Percentiles rank a stretch among this genome's conserved stretches.
phyloP scores from a whole-genome alignment of 164 flowering plant species.

The Piper longum region DNA sequence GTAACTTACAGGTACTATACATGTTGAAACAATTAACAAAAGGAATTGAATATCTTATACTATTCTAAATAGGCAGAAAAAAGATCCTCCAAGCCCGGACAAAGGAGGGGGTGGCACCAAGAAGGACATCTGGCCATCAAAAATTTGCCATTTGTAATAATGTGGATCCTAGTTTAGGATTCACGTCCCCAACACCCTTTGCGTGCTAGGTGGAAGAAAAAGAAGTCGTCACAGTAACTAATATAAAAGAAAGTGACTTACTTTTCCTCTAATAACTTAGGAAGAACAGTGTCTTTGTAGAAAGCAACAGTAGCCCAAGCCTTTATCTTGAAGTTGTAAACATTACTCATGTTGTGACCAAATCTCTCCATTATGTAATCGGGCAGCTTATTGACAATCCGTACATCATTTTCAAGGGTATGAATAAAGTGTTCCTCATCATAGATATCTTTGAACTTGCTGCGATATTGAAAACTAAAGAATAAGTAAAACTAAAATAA shows the following conservation, averaged over 20 bases:
- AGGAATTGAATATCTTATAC: no score
- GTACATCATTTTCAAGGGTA: constrained; percentile 53
- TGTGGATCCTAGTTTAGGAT: no score
- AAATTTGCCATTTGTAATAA: no score
- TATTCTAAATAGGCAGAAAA: no score
- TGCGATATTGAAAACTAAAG: constrained; percentile 14
- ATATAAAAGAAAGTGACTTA: constrained; percentile 19
- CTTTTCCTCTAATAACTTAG: constrained; percentile 79
- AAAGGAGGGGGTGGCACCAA: no score
- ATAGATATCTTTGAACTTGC: constrained; percentile 79
- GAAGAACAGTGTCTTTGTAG: constrained; percentile 69
- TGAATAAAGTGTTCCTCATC: constrained; percentile 64
- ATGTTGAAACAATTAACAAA: no score
- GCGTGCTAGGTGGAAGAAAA: background rate
- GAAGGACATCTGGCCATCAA: no score
- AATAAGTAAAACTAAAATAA: background rate
- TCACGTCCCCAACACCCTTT: no score
- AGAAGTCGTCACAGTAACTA: background rate
- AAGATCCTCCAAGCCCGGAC: no score
- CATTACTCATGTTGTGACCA: constrained; percentile 70
- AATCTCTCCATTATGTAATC: constrained; percentile 69
- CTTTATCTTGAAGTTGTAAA: constrained; percentile 68
- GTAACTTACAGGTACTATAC: no score
- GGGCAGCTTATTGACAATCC: constrained; percentile 54
- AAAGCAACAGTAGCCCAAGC: constrained; percentile 76